Evolutionary conservation across 208 protist species (phyloP).

Genomic region (Leishmania amazonensis): DNA sequence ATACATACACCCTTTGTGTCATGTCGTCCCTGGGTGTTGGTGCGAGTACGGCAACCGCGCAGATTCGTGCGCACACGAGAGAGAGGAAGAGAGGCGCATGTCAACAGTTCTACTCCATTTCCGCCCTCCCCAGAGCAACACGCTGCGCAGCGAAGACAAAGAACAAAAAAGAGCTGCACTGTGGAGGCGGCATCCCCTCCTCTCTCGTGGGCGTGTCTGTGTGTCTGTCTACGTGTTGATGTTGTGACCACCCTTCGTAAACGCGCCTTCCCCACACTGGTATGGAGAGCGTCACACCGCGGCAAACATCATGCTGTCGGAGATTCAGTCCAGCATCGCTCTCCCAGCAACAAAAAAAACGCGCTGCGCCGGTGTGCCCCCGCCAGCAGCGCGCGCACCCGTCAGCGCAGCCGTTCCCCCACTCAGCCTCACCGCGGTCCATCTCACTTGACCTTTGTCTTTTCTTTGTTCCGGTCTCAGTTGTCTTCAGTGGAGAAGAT

Average conservation of each 20-base stretch:
- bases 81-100: neutral
- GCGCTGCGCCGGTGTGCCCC: neutral
- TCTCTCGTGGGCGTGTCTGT: neutral
- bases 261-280: neutral
- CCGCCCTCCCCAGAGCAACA: neutral
- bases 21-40: neutral
- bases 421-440: neutral
- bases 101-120: neutral
- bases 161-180: neutral
- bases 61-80: neutral
- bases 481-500: constrained; percentile 67
- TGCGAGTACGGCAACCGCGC: neutral
- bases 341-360: neutral
- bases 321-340: neutral
- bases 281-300: neutral
- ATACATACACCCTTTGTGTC: neutral
- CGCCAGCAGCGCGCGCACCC: neutral
- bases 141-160: neutral
- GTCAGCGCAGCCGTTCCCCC: neutral
- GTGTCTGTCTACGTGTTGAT: neutral
- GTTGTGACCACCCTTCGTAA: neutral
- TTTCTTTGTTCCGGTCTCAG: neutral
- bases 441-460: neutral
- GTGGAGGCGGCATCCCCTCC: neutral
- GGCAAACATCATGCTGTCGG: neutral